Evolutionary conservation across 2,329 filamentous ascomycete genomes (phyloP), one percentile per base, ranked within the genome.

Genomic region (Epichloe amarillans): DNA sequence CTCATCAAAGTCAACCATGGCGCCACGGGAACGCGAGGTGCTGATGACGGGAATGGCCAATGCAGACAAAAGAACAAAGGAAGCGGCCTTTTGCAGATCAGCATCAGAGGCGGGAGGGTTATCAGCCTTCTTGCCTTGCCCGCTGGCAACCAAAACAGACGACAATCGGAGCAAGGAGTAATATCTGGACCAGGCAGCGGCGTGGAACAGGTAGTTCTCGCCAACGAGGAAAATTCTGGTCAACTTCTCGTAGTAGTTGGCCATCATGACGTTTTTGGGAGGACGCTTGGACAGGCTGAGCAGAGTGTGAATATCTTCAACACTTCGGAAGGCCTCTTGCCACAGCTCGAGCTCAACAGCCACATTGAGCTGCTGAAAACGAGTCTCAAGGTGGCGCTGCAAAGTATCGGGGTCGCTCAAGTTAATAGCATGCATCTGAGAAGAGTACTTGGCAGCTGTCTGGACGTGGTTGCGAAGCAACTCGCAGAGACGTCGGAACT

Each of bases 171-270:
- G 83, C 36, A 98, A 82, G 66, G 89, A 95, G 77, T 95, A 97
- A 76, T 96, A 97, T 62, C 91, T 81, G 60, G 89, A 94, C 88
- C 89, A 98, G 55, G 93, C 89, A 50, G 93, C 93, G 59, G 93
- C 93, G 66, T 98, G 93, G 83, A 98, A 98, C 44, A 98, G 83
- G 68, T 97, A 97, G 77, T 98, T 98, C 73, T 97, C 93, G 69
- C 91, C 95, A 58, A 97, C 93, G 56, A 98, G 81, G 79, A 98
- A 98, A 68, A 98, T 98, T 57, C 90, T 83, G 40, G 93, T 96
- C 52, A 98, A 83, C 75, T 97, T 97, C 78, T 98, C 93, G 71
- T 97, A 98, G 79, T 98, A 98, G 76, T 97, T 98, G 72, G 93
- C 93, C 93, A 98, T 98, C 93, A 98, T 97, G 66, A 96, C 78